Conservation (phyloP, 805 yeast species). For the Candida vaughaniae region DNA sequence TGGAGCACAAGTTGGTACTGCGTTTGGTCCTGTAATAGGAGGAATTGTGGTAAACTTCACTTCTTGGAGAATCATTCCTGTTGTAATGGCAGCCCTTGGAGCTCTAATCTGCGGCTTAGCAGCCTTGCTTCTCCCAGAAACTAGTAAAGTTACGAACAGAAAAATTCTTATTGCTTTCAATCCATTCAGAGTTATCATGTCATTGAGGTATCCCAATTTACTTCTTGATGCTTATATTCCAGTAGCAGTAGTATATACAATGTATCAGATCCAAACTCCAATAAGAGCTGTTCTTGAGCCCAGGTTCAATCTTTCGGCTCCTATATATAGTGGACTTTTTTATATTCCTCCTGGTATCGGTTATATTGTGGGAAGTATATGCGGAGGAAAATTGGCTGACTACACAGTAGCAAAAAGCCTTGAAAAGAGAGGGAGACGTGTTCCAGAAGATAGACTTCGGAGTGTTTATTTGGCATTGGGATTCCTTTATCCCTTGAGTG, state of each 20-base stretch:
- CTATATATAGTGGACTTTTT: conserved; percentile 51
- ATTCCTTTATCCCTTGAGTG: conserved; percentile 43
- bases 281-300: conserved; percentile 57
- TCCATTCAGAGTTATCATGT: conserved; percentile 44
- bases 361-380: conserved; percentile 45
- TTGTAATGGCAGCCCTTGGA: conserved; percentile 47
- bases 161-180: conserved; percentile 44
- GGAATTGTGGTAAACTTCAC: conserved; percentile 52
- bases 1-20: conserved; percentile 56
- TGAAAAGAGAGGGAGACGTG: conserved; percentile 38
- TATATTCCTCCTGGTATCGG: conserved; percentile 59
- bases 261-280: conserved; percentile 55
- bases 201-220: conserved; percentile 44
- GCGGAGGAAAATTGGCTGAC: conserved; percentile 57
- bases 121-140: conserved; percentile 46
- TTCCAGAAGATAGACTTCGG: conserved; percentile 54
- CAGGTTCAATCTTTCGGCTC: conserved; percentile 46
- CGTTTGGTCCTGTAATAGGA: conserved; percentile 54
- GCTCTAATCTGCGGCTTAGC: conserved; percentile 31
- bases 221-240: conserved; percentile 43
- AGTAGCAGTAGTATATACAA: conserved; percentile 43
- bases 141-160: no score
- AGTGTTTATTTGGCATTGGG: conserved; percentile 40
- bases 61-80: conserved; percentile 54
- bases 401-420: conserved; percentile 44